Percentiles rank a stretch among this genome's conserved stretches.
Conservation (phyloP, 805 yeast species). For the Vanderwaltozyma polyspora region DNA sequence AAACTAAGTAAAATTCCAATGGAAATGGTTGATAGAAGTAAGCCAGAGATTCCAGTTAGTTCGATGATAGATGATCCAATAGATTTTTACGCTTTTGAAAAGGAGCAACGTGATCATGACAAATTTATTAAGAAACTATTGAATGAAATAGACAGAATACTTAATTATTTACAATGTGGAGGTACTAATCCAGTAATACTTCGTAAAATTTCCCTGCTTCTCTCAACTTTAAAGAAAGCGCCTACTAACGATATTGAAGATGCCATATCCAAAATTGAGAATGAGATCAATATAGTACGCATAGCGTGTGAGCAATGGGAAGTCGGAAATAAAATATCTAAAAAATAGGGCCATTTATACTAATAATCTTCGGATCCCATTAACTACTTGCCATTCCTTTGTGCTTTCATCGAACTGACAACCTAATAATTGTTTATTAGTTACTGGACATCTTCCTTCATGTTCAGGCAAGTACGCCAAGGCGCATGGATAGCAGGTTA, state of each 20-base stretch:
- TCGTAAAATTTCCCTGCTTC: conserved; percentile 13
- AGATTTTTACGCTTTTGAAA: neutral
- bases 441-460: conserved; percentile 64
- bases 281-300: conserved; percentile 15
- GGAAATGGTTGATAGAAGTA: too few relatives aligned
- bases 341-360: conserved; percentile 28
- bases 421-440: conserved; percentile 59
- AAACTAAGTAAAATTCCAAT: neutral
- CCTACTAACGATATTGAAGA: conserved; percentile 19
- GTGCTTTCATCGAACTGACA: conserved; percentile 51
- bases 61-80: too few relatives aligned
- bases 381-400: conserved; percentile 62
- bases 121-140: conserved; percentile 6
- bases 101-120: conserved; percentile 2
- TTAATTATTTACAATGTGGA: conserved; percentile 10
- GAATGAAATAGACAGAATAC: conserved; percentile 10
- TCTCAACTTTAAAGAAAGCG: conserved; percentile 11
- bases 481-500: conserved; percentile 82
- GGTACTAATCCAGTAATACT: conserved; percentile 6
- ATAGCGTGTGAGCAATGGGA: conserved; percentile 24
- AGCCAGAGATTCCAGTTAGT: too few relatives aligned
- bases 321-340: neutral
- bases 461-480: conserved; percentile 44
- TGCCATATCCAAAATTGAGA: conserved; percentile 16
- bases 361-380: conserved; percentile 65